phyloP scores from a whole-genome alignment of 2,329 filamentous ascomycete genomes.

The Rutstroemia sydowiana region DNA sequence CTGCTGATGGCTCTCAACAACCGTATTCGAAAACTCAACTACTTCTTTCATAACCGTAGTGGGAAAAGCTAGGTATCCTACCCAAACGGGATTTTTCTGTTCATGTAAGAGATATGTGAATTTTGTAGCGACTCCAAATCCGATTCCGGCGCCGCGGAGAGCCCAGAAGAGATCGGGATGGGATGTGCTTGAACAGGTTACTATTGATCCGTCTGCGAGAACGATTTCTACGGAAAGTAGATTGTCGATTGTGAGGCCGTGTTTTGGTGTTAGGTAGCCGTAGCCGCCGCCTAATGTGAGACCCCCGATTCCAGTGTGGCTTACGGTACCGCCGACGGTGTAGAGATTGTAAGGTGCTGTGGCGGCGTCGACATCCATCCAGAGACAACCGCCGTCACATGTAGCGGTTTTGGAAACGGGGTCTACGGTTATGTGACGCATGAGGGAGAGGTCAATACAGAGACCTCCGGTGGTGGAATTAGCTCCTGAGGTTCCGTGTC shows the following conservation, averaged over 20 bases:
- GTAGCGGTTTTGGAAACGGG: constrained; percentile 8
- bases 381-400: constrained; percentile 14
- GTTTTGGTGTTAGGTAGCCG: constrained; percentile 5
- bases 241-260: constrained; percentile 10
- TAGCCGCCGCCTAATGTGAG: constrained; percentile 7
- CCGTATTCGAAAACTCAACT: constrained; percentile 14
- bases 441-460: constrained; percentile 9
- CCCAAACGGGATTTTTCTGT: constrained; percentile 37
- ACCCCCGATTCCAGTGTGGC: constrained; percentile 6
- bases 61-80: constrained; percentile 13
- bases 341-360: constrained; percentile 6
- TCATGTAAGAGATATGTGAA: constrained; percentile 8
- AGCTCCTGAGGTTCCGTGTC: constrained; percentile 3
- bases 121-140: constrained; percentile 1
- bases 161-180: constrained; percentile 44
- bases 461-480: neutral
- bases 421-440: constrained; percentile 14
- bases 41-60: constrained; percentile 11
- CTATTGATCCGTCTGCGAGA: constrained; percentile 14
- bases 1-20: constrained; percentile 5
- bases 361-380: constrained; percentile 12
- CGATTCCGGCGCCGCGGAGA: constrained; percentile 26
- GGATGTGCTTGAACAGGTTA: constrained; percentile 38
- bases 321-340: constrained; percentile 2
- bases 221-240: constrained; percentile 4